A percentile compares a stretch with the other conserved stretches of the same genome.
These are phyloP conservation scores for Termitomyces sp. DNA, from an alignment of 768 basidiomycete genomes.

Conservation along the genomic window DNA sequence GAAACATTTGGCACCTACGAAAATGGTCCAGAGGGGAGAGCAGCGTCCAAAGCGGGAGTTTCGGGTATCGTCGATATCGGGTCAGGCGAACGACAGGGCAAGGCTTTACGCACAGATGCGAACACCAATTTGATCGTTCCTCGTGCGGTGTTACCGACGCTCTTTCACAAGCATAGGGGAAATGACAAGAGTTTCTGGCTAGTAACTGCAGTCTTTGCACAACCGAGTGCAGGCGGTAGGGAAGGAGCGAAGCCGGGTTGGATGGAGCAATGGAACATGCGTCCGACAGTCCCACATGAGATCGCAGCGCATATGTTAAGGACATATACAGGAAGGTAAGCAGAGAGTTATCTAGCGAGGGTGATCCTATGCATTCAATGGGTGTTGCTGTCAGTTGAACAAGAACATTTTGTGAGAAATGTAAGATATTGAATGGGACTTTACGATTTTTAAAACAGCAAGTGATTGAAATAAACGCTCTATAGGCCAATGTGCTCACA, in stretches of 20 bases:
- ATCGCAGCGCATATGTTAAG: not conserved
- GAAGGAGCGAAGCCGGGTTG: conserved; percentile 5
- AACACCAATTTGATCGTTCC: conserved; percentile 34
- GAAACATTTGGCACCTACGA: conserved; percentile 46
- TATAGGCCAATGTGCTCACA: conserved; percentile 9
- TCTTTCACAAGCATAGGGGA: conserved; percentile 42
- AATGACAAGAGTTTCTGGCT: conserved; percentile 46
- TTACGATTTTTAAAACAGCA: not conserved
- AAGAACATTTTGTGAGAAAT: conserved; percentile 16
- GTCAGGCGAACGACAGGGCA: conserved; percentile 22
- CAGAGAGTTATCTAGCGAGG: not conserved
- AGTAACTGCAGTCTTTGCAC: conserved; percentile 35
- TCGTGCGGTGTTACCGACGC: conserved; percentile 57
- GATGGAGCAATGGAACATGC: conserved; percentile 3
- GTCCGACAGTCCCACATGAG: conserved; percentile 2
- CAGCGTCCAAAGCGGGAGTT: conserved; percentile 54
- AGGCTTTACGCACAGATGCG: conserved; percentile 60
- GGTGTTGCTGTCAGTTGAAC: conserved; percentile 56
- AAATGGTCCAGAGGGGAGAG: conserved; percentile 41
- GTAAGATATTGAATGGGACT: not conserved
- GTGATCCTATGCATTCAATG: conserved; percentile 42
- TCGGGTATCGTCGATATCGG: conserved; percentile 54
- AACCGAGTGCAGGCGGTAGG: not conserved
- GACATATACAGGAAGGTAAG: not conserved
- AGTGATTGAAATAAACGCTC: not conserved